Base-by-base conservation (phyloP, 2,329 filamentous ascomycete genomes). In the Alternaria sp. region DNA sequence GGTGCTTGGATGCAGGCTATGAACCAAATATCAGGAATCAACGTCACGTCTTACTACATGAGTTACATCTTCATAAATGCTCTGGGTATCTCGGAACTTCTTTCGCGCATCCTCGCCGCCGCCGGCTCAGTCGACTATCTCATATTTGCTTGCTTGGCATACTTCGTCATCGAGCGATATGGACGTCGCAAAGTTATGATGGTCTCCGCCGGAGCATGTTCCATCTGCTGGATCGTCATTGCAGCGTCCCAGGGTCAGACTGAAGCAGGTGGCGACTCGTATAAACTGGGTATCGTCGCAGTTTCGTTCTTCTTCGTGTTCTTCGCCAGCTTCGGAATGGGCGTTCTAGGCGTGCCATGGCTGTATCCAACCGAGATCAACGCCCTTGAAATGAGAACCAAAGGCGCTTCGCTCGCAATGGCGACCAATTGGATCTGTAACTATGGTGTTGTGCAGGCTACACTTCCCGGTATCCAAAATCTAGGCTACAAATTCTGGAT, bases 401-500 rank as follows among this genome's bases (percentile, higher is more conserved):
- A 77, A 59, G 75, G 75, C 12, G 74, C 75, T 5, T 75, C 73
- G 0, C 60, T 77, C 2, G 74, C 75, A 7, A 76, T 75, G 72
- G 57, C 59, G 6, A 75, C 72, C 1, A 75, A 77, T 43, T 76
- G 75, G 74, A 75, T 76, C 24, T 72, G 56, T 57, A 76, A 76
- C 38, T 77, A 74, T 20, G 70, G 62, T 0, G 73, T 77, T 16
- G 74, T 77, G 0, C 72, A 76, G 61, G 73, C 72, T 11, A 77
- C 75, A 7, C 66, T 75, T 7, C 74, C 74, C 3, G 75, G 73
- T 5, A 73, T 77, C 18, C 72, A 80, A 22, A 82, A 80, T 22
- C 75, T 86, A 0, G 77, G 81, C 5, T 87, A 83, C 79, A 81
- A 80, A 54, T 87, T 83, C 54, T 87, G 82, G 75, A 80, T 87